Percentiles rank a stretch among this genome's conserved stretches.
phyloP scores from a whole-genome alignment of 164 flowering plant genomes.

The Buxus sempervirens region DNA sequence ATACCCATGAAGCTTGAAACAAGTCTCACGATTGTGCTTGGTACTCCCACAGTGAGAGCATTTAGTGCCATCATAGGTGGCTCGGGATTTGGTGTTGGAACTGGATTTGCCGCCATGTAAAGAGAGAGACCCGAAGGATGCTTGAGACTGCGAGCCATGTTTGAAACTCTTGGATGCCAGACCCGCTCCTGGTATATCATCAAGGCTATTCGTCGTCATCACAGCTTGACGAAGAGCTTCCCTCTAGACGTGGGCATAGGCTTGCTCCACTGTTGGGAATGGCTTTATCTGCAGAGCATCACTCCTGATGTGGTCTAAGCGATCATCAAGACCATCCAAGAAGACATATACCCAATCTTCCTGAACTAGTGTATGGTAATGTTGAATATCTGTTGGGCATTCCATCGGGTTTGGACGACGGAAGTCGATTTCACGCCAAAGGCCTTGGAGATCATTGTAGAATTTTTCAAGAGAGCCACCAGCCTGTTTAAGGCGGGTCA shows the following conservation, averaged over 20 bases:
- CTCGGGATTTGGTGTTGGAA: slow-evolving; percentile 2
- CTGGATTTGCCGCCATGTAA: slow-evolving; percentile 4
- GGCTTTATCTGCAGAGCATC: neutral
- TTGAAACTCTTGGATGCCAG: slow-evolving; percentile 10
- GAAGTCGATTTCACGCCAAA: too few relatives aligned
- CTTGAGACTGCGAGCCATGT: neutral
- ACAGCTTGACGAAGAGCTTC: neutral
- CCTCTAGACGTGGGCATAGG: slow-evolving; percentile 6
- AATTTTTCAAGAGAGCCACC: too few relatives aligned
- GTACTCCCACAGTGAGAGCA: slow-evolving; percentile 11
- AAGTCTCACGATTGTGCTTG: slow-evolving; percentile 7
- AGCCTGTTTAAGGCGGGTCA: too few relatives aligned
- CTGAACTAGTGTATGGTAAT: too few relatives aligned
- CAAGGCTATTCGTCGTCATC: slow-evolving; percentile 4
- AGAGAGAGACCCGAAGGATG: neutral
- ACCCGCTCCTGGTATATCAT: slow-evolving; percentile 9
- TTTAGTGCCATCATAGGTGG: neutral
- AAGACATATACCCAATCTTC: too few relatives aligned
- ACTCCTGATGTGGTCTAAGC: neutral
- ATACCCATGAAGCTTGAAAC: slow-evolving; percentile 10
- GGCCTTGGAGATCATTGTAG: too few relatives aligned
- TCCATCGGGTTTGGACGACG: too few relatives aligned
- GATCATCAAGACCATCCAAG: neutral
- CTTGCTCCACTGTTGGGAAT: slow-evolving; percentile 10
- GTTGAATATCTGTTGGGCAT: too few relatives aligned